Base-by-base conservation (phyloP, 306 rosid species). In the Aeschynomene evenia region DNA sequence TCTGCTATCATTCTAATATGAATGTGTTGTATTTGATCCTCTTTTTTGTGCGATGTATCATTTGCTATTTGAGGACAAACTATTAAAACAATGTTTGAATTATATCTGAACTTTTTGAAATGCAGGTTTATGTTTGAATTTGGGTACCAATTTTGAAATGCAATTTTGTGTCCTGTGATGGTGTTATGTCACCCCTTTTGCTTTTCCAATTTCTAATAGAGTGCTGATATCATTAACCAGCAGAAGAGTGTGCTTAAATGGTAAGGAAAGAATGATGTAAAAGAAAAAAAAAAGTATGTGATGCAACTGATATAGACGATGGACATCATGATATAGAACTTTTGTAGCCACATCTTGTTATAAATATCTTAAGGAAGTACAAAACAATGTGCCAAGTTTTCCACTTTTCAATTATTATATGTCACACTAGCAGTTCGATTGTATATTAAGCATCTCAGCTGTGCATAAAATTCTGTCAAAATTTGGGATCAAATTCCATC, bases 31-130 rank as follows among this genome's bases (percentile, higher is more conserved):
- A 23, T 36, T 34, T 72, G 54, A 37, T 62, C 29, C 16, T 18
- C 31, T 23, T 43, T n/a, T 14, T 53, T 53, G 52, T 51, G 65
- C 9, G 18, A 39, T 10, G n/a, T 37, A 14, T 37, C 43, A 37
- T 37, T 33, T 61, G 63, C 6, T 54, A 46, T 62, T 61, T 21
- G 45, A 14, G 68, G 66, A 70, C 53, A 29, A 24, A 59, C 11
- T 42, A 21, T 55, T 7, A 13, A 19, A 16, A 19, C 28, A 26
- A 39, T 62, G 12, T 62, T 13, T 42, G 56, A 54, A 33, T 4
- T 31, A 15, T 45, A 9, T 15, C 29, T 46, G 36, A 57, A 26
- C n/a, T 21, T 45, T 54, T 55, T 31, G 10, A 53, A 24, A 9
- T 67, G 39, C 51, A 55, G 39, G 12, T 13, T 29, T 42, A 1